Percentiles rank a stretch among this genome's conserved stretches.
Evolutionary conservation across 2,329 filamentous ascomycete genomes (phyloP).

Genomic region (Sarocladium oryzae): DNA sequence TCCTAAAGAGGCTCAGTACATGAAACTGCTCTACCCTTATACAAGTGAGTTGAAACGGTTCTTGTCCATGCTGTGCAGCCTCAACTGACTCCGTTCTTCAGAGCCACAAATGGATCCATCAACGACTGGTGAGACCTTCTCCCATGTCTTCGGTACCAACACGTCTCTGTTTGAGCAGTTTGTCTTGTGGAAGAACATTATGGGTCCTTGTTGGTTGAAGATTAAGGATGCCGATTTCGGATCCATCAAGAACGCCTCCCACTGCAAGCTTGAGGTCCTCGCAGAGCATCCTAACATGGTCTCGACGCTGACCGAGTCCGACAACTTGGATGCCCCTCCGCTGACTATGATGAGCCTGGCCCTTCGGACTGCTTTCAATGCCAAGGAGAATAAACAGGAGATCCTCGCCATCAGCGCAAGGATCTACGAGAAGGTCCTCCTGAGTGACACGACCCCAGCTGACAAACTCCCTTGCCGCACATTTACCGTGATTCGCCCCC

Average conservation of each 20-base stretch:
- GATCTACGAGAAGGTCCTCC: constrained; percentile 82
- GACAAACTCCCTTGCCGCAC: constrained; percentile 85
- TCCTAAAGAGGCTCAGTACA: constrained; percentile 82
- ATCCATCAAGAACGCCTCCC: constrained; percentile 83
- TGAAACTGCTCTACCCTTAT: constrained; percentile 96
- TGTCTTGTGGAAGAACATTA: constrained; percentile 96
- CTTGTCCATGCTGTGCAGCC: background rate
- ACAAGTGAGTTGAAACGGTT: constrained; percentile 47
- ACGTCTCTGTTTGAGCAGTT: constrained; percentile 97
- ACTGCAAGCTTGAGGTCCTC: constrained; percentile 91
- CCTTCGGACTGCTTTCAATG: constrained; percentile 80
- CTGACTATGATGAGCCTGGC: constrained; percentile 95
- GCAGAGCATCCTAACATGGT: constrained; percentile 74
- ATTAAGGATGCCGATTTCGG: constrained; percentile 81
- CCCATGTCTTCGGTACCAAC: constrained; percentile 87
- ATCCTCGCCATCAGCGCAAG: constrained; percentile 86
- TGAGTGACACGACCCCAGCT: constrained; percentile 81
- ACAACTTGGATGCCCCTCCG: constrained; percentile 76
- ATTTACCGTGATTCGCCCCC: constrained; percentile 85
- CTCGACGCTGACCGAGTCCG: constrained; percentile 64
- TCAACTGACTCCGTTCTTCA: constrained; percentile 20
- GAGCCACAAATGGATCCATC: constrained; percentile 66
- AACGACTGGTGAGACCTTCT: constrained; percentile 78
- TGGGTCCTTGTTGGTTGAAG: constrained; percentile 96
- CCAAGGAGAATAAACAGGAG: constrained; percentile 92